phyloP scores from a whole-genome alignment of 345 rosid species.

The Laguncularia racemosa region DNA sequence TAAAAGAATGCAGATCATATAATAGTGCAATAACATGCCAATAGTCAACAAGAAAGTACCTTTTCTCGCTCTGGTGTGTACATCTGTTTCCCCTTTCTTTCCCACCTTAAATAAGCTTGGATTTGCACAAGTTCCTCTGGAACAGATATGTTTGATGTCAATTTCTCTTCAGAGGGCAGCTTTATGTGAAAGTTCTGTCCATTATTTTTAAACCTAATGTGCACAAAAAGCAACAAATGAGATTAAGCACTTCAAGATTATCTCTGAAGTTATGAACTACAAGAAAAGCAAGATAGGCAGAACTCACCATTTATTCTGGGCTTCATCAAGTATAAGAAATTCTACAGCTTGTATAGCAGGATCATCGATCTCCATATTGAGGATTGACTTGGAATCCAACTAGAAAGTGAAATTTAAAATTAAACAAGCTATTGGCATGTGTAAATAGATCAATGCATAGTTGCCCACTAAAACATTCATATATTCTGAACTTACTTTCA shows the following conservation, averaged over 20 bases:
- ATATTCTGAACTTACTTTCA: constrained; percentile 39
- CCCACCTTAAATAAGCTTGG: constrained; percentile 96
- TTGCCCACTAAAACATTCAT: background rate
- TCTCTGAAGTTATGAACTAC: constrained; percentile 5
- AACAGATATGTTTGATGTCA: constrained; percentile 37
- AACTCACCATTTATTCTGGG: constrained; percentile 75
- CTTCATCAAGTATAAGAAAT: constrained; percentile 85
- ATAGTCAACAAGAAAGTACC: constrained; percentile 25
- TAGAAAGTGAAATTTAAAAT: constrained; percentile 15
- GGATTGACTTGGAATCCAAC: constrained; percentile 58
- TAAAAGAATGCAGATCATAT: background rate
- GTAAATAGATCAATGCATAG: background rate
- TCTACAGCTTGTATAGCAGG: constrained; percentile 68
- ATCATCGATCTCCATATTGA: constrained; percentile 79
- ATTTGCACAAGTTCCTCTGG: constrained; percentile 96
- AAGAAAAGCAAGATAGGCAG: constrained; percentile 7
- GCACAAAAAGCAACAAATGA: constrained; percentile 4
- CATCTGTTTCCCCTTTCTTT: constrained; percentile 87
- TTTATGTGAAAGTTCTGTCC: constrained; percentile 77
- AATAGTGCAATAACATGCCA: background rate
- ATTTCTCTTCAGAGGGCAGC: constrained; percentile 44
- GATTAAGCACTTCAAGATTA: too few species aligned
- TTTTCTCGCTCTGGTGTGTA: constrained; percentile 73
- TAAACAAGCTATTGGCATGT: background rate
- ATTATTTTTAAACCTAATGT: constrained; percentile 75